Conservation (phyloP, 1,284 basidiomycete genomes). For the Sutorius eximius region DNA sequence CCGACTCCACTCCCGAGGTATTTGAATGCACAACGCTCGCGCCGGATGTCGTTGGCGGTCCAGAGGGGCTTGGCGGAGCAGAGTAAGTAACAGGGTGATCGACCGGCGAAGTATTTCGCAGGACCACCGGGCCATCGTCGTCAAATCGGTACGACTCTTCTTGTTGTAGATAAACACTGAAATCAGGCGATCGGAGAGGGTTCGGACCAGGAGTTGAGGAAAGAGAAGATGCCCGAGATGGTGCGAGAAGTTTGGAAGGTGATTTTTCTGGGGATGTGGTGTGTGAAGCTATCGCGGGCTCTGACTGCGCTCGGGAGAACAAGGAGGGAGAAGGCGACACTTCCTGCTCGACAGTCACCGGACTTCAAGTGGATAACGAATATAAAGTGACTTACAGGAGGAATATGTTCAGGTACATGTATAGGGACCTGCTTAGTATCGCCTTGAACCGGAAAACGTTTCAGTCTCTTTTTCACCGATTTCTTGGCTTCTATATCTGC, state of each 20-base stretch:
- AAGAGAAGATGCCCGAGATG: slow-evolving; percentile 12
- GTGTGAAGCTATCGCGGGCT: slow-evolving; percentile 6
- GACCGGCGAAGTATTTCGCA: slow-evolving; percentile 5
- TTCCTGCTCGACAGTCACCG: slow-evolving; percentile 7
- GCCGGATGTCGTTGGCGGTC: slow-evolving; percentile 19
- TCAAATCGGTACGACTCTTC: slow-evolving; percentile 15
- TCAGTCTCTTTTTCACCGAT: slow-evolving; percentile 27
- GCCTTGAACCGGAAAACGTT: slow-evolving; percentile 34
- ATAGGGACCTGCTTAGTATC: neutral
- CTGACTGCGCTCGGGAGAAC: slow-evolving; percentile 13
- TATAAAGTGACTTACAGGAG: slow-evolving; percentile 15
- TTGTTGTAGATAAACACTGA: slow-evolving; percentile 15
- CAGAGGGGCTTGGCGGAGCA: slow-evolving; percentile 19
- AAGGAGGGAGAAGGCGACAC: neutral
- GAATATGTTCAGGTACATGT: neutral
- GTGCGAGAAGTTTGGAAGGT: neutral
- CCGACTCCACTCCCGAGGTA: slow-evolving; percentile 20
- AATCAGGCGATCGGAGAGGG: slow-evolving; percentile 9
- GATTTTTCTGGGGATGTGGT: slow-evolving; percentile 4
- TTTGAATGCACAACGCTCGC: slow-evolving; percentile 21
- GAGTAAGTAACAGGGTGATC: slow-evolving; percentile 3
- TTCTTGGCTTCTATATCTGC: slow-evolving; percentile 10
- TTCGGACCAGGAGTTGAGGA: slow-evolving; percentile 5
- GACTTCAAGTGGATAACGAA: neutral
- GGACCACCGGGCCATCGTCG: slow-evolving; percentile 3